phyloP scores from a whole-genome alignment of 2,329 filamentous ascomycete genomes.

The Epicoccum nigrum region DNA sequence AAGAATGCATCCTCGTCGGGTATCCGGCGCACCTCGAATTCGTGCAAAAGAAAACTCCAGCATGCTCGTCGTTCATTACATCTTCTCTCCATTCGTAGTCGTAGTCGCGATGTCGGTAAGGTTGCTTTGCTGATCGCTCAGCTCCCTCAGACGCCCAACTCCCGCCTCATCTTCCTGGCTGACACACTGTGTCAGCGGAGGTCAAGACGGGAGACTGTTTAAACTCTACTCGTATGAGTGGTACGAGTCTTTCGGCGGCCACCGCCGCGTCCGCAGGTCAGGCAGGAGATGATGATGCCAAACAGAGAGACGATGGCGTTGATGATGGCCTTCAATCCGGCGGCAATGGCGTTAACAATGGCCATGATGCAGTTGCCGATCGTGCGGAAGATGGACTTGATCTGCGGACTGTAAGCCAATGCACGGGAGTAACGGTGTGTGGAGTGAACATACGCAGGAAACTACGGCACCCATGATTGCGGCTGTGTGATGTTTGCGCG shows the following conservation, averaged over 20 bases:
- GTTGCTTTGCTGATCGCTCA: constrained; percentile 1
- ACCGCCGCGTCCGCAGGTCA: constrained; percentile 55
- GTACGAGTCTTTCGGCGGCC: constrained; percentile 44
- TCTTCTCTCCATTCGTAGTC: background rate
- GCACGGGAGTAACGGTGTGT: background rate
- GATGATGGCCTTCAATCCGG: constrained; percentile 55
- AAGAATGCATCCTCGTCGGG: constrained; percentile 22
- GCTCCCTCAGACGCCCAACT: constrained; percentile 20
- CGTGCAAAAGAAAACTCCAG: constrained; percentile 18
- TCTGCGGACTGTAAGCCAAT: constrained; percentile 40
- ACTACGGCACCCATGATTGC: constrained; percentile 79
- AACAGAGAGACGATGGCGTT: constrained; percentile 58
- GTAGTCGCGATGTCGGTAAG: background rate
- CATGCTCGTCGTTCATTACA: constrained; percentile 18
- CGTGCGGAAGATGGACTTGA: constrained; percentile 53
- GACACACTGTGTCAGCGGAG: constrained; percentile 16
- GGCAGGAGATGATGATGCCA: constrained; percentile 56
- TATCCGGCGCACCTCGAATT: constrained; percentile 17
- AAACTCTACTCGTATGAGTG: constrained; percentile 49
- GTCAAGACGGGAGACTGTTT: constrained; percentile 29
- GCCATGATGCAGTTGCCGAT: constrained; percentile 56
- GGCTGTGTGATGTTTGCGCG: constrained; percentile 17
- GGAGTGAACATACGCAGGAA: constrained; percentile 71
- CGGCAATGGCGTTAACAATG: constrained; percentile 54
- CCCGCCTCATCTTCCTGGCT: constrained; percentile 25